phyloP scores from a whole-genome alignment of 2,329 filamentous ascomycete species.

The Aspergillus niger region DNA sequence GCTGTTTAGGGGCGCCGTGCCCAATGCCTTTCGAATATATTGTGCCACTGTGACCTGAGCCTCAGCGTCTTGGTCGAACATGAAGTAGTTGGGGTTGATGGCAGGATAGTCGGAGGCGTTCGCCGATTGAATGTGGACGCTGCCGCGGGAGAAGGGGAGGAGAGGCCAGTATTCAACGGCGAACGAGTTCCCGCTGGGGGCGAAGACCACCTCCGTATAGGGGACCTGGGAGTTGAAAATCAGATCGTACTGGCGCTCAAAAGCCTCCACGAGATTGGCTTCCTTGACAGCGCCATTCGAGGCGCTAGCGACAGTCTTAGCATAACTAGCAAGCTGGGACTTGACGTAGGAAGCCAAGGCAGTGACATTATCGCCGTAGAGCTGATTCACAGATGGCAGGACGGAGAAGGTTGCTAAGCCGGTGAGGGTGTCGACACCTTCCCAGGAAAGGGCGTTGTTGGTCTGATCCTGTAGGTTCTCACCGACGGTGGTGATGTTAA shows the following conservation, averaged over 20 bases:
- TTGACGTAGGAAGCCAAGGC: conserved; percentile 23
- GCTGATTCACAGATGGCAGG: conserved; percentile 23
- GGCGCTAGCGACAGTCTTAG: conserved; percentile 21
- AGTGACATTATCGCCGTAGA: conserved; percentile 26
- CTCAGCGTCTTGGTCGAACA: conserved; percentile 25
- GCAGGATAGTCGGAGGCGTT: conserved; percentile 20
- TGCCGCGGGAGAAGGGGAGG: conserved; percentile 30
- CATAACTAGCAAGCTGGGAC: conserved; percentile 27
- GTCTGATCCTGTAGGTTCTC: conserved; percentile 53
- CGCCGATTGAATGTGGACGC: conserved; percentile 15
- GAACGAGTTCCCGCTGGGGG: conserved; percentile 20
- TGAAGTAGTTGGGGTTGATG: conserved; percentile 34
- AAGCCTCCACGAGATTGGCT: conserved; percentile 23
- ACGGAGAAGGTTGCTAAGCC: conserved; percentile 26
- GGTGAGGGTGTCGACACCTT: conserved; percentile 19
- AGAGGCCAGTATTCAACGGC: conserved; percentile 29
- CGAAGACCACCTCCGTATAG: conserved; percentile 27
- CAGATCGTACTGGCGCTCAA: conserved; percentile 29
- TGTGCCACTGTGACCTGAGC: conserved; percentile 25
- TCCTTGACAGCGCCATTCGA: conserved; percentile 28
- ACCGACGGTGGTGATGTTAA: conserved; percentile 46
- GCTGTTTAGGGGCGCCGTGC: background rate
- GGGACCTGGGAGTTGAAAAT: conserved; percentile 30
- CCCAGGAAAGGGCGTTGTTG: conserved; percentile 26
- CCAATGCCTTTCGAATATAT: conserved; percentile 14